A percentile compares a stretch with the other conserved stretches of the same genome.
Evolutionary conservation across 2,329 filamentous ascomycete species (phyloP).

Genomic region (Pseudocercospora macadamiae): DNA sequence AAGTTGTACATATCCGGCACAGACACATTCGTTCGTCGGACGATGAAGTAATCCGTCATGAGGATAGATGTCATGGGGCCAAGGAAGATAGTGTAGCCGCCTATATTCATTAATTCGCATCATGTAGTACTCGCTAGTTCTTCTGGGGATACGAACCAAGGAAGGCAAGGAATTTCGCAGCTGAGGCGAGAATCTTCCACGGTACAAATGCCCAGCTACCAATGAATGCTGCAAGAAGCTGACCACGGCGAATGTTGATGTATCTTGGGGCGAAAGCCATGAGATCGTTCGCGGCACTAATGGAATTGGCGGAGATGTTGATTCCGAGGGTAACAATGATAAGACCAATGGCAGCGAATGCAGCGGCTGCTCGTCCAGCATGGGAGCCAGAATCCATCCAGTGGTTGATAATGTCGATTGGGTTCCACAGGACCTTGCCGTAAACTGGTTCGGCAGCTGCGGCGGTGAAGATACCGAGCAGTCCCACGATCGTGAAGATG

Average conservation of each 20-base stretch:
- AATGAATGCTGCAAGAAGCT: conserved; percentile 41
- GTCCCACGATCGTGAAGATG: conserved; percentile 53
- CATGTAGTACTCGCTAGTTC: no score
- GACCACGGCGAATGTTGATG: conserved; percentile 49
- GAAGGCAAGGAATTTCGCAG: conserved; percentile 42
- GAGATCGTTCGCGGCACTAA: conserved; percentile 58
- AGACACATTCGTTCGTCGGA: conserved; percentile 54
- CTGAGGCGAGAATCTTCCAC: conserved; percentile 43
- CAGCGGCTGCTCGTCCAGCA: conserved; percentile 32
- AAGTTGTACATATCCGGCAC: conserved; percentile 57
- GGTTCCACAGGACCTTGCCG: conserved; percentile 47
- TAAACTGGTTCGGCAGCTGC: conserved; percentile 57
- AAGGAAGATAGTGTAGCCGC: conserved; percentile 67
- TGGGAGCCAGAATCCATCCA: conserved; percentile 30
- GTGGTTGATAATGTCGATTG: conserved; percentile 41
- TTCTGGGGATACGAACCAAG: no score
- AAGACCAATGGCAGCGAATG: conserved; percentile 33
- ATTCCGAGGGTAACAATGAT: conserved; percentile 60
- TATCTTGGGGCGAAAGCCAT: conserved; percentile 55
- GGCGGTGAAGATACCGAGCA: conserved; percentile 55
- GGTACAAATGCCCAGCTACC: conserved; percentile 44
- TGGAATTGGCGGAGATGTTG: conserved; percentile 57
- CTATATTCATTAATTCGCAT: no score
- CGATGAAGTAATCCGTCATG: conserved; percentile 61
- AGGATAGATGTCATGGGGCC: conserved; percentile 65